Conservation (phyloP, 495 filamentous ascomycete genomes). For the Delitschia confertaspora region DNA sequence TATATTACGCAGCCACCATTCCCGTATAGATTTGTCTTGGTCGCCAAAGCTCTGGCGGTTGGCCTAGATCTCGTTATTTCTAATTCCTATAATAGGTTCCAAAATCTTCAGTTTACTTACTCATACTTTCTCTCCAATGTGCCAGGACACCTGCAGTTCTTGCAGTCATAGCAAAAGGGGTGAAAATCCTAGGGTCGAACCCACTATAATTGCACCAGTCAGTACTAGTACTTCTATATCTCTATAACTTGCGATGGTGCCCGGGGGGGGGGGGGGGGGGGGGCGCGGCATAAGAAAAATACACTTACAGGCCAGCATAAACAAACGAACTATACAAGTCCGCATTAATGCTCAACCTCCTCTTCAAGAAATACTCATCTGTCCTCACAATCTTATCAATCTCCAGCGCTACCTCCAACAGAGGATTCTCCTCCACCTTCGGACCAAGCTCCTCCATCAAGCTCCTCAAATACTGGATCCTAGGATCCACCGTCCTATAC, state of each 20-base stretch:
- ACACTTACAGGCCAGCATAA: constrained; percentile 46
- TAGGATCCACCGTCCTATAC: constrained; percentile 7
- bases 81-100: no score
- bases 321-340: constrained; percentile 51
- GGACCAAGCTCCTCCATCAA: not conserved
- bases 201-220: no score
- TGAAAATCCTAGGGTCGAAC: constrained; percentile 3
- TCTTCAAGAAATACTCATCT: constrained; percentile 45
- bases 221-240: no score
- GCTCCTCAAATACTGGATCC: not conserved
- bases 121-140: constrained; percentile 1
- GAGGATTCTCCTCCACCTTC: constrained; percentile 28
- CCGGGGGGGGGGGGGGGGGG: no score
- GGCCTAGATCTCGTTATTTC: no score
- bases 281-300: no score
- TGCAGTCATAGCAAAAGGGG: constrained; percentile 2
- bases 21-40: constrained; percentile 3
- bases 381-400: constrained; percentile 42
- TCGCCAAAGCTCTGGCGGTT: constrained; percentile 1
- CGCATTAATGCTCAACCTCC: constrained; percentile 47
- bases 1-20: not conserved
- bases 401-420: constrained; percentile 43
- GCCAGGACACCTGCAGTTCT: constrained; percentile 2
- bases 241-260: no score
- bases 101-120: no score